phyloP scores from a whole-genome alignment of 768 basidiomycete species.

The Agaricus blazei region DNA sequence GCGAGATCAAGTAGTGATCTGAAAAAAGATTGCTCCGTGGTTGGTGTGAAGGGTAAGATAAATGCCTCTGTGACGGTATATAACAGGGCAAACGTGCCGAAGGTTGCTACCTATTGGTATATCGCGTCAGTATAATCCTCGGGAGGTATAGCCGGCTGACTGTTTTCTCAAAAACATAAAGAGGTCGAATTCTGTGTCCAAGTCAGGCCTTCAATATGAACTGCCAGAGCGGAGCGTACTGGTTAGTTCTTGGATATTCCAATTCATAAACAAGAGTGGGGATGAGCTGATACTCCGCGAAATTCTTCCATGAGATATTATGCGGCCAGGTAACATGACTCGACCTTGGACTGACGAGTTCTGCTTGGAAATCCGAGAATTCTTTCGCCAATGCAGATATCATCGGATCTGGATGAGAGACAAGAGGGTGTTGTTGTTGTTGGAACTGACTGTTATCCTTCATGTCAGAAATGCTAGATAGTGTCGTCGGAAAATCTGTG shows the following conservation, averaged over 20 bases:
- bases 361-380: conserved; percentile 69
- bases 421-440: conserved; percentile 39
- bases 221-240: conserved; percentile 35
- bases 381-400: conserved; percentile 71
- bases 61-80: conserved; percentile 92
- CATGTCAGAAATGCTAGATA: conserved; percentile 3
- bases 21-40: conserved; percentile 63
- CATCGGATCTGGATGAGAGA: conserved; percentile 58
- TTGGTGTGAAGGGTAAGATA: conserved; percentile 80
- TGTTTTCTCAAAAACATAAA: conserved; percentile 80
- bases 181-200: conserved; percentile 54
- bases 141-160: conserved; percentile 17
- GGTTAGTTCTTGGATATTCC: conserved; percentile 89
- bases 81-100: conserved; percentile 93
- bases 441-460: conserved; percentile 9
- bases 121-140: conserved; percentile 17
- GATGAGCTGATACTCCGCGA: conserved; percentile 78
- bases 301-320: conserved; percentile 80
- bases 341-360: conserved; percentile 71
- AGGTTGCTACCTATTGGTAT: conserved; percentile 64
- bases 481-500: neutral
- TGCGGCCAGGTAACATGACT: conserved; percentile 71
- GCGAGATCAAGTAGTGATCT: conserved; percentile 81
- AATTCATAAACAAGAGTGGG: conserved; percentile 96
- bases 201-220: neutral